Evolutionary conservation across 1,284 basidiomycete genomes (phyloP).

Genomic region (Puccinia hordei): DNA sequence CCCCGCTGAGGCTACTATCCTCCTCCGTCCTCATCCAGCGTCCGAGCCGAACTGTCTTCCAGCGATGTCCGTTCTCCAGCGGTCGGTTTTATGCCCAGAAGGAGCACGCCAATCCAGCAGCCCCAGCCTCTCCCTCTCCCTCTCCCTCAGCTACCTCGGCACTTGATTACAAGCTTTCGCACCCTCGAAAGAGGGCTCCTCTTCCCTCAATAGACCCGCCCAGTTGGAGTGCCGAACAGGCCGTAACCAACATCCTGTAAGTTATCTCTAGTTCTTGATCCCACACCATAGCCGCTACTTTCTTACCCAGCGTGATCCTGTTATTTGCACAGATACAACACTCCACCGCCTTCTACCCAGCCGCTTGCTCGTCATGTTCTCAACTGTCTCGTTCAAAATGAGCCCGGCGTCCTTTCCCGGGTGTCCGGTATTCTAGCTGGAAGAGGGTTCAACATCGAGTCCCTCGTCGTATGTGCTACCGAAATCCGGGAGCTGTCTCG

Average conservation of each 20-base stretch:
- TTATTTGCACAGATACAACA: conserved; percentile 67
- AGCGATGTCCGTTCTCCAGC: background rate
- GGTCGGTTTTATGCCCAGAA: background rate
- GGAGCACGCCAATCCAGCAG: background rate
- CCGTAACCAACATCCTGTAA: conserved; percentile 86
- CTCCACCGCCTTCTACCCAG: conserved; percentile 60
- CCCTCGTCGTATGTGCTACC: conserved; percentile 95
- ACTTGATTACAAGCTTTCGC: conserved; percentile 82
- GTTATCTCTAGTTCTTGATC: background rate
- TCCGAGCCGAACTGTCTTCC: background rate
- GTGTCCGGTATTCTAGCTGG: conserved; percentile 97
- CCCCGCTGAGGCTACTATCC: too few relatives aligned
- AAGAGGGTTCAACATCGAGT: conserved; percentile 97
- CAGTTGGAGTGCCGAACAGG: conserved; percentile 80
- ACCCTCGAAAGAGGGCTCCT: conserved; percentile 62
- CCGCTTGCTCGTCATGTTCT: conserved; percentile 74
- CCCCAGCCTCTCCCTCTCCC: background rate
- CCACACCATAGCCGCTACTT: background rate
- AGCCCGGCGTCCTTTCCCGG: conserved; percentile 95
- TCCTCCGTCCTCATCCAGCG: background rate
- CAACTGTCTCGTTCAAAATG: conserved; percentile 98
- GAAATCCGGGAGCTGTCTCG: conserved; percentile 95
- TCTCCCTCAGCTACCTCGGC: conserved; percentile 79
- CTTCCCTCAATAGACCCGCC: conserved; percentile 54
- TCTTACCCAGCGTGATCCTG: background rate